phyloP scores from a whole-genome alignment of 371 early-diverging fungal genomes.

The Globomyces sp. region DNA sequence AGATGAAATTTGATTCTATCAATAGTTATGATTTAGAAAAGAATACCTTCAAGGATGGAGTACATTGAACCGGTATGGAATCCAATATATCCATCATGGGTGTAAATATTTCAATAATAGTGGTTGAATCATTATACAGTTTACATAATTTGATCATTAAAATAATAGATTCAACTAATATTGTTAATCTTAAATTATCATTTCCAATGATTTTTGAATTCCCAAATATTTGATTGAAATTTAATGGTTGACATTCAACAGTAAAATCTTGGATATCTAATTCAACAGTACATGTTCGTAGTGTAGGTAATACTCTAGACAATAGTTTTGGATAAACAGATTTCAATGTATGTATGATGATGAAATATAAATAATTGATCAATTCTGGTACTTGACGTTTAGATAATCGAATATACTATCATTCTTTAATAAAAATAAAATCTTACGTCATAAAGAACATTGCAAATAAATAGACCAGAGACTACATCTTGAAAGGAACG shows the following conservation, averaged over 20 bases:
- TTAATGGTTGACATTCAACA: neutral
- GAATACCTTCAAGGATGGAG: constrained; percentile 33
- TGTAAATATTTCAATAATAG: constrained; percentile 61
- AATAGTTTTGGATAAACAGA: neutral
- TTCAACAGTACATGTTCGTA: neutral
- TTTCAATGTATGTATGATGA: constrained; percentile 17
- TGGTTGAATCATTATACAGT: constrained; percentile 58
- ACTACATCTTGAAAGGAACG: constrained; percentile 60
- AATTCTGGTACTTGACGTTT: constrained; percentile 86
- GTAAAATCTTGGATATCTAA: constrained; percentile 1
- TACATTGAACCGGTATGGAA: constrained; percentile 11
- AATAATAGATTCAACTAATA: constrained; percentile 7
- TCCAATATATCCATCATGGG: neutral
- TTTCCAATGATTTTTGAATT: neutral
- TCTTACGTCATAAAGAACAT: constrained; percentile 65
- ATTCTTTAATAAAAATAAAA: neutral
- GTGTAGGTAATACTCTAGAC: neutral
- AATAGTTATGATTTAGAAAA: constrained; percentile 16
- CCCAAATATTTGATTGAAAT: neutral
- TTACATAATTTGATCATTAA: constrained; percentile 22
- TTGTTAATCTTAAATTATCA: constrained; percentile 7
- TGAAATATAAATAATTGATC: constrained; percentile 62
- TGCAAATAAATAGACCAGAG: constrained; percentile 71
- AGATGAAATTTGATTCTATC: neutral
- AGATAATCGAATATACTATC: constrained; percentile 66